A percentile compares a stretch with the other conserved stretches of the same genome.
phyloP scores from a whole-genome alignment of 257 asterid species.

The Nicotiana attenuata region DNA sequence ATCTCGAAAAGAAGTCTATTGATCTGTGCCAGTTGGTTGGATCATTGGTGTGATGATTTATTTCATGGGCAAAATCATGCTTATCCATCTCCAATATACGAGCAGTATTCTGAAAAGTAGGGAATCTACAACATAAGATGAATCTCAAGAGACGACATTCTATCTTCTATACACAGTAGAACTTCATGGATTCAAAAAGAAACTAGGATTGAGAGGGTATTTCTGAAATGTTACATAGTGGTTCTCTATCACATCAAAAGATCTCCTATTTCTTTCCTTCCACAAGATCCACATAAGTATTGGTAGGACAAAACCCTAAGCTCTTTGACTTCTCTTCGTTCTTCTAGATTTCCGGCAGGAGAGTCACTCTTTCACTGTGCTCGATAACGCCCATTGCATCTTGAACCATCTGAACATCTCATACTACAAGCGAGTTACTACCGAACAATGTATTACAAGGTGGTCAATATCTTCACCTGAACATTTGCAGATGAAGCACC shows the following conservation, averaged over 20 bases:
- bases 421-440: not conserved
- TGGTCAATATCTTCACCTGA: not conserved
- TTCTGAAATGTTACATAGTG: not conserved
- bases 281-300: not conserved
- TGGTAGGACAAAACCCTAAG: not conserved
- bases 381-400: not conserved
- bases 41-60: conserved; percentile 2
- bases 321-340: not conserved
- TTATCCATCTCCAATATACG: not conserved
- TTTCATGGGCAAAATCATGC: not conserved
- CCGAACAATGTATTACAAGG: not conserved
- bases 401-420: not conserved
- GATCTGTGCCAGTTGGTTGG: not conserved
- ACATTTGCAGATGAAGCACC: not conserved
- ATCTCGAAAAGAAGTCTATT: conserved; percentile 8
- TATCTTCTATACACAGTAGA: not conserved
- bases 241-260: not conserved
- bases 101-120: not conserved
- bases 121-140: not conserved
- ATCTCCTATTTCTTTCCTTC: not conserved
- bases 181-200: not conserved
- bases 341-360: not conserved
- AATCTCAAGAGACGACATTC: not conserved
- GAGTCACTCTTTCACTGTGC: not conserved
- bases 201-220: not conserved